phyloP scores from a whole-genome alignment of 257 asterid species.

The Gentiana straminea region DNA sequence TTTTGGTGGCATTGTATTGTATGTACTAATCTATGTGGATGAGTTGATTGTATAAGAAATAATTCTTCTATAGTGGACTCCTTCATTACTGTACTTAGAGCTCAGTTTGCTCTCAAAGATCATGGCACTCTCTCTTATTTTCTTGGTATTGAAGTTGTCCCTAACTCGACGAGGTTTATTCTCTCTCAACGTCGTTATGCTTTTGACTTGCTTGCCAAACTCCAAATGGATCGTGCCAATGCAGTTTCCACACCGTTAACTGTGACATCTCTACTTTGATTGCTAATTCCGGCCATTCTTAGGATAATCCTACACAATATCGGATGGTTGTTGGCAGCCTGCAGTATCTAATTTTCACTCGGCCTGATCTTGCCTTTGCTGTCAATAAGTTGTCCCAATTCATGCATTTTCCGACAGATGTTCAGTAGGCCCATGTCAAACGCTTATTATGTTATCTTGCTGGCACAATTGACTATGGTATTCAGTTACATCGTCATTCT shows the following conservation, averaged over 20 bases:
- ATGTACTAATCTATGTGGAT: no score
- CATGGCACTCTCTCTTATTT: no score
- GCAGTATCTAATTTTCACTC: neutral
- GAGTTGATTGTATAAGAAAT: neutral
- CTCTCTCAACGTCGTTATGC: no score
- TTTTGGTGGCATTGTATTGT: no score
- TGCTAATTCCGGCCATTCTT: neutral
- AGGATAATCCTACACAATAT: neutral
- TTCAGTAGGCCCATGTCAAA: neutral
- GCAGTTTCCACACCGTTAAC: neutral
- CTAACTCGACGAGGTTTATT: no score
- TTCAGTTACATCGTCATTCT: neutral
- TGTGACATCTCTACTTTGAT: neutral
- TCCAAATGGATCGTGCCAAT: neutral
- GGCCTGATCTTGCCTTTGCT: neutral
- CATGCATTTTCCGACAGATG: neutral
- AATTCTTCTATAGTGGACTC: neutral
- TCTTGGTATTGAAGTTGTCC: no score
- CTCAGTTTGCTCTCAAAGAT: neutral
- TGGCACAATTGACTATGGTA: neutral
- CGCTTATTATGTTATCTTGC: neutral
- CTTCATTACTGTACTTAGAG: neutral
- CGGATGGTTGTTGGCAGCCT: neutral
- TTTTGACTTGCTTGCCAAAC: neutral
- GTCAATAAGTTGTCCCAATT: no score